These are phyloP conservation scores for Pseudozyma pruni DNA, from an alignment of 1,284 basidiomycete species.

Conservation along the genomic window DNA sequence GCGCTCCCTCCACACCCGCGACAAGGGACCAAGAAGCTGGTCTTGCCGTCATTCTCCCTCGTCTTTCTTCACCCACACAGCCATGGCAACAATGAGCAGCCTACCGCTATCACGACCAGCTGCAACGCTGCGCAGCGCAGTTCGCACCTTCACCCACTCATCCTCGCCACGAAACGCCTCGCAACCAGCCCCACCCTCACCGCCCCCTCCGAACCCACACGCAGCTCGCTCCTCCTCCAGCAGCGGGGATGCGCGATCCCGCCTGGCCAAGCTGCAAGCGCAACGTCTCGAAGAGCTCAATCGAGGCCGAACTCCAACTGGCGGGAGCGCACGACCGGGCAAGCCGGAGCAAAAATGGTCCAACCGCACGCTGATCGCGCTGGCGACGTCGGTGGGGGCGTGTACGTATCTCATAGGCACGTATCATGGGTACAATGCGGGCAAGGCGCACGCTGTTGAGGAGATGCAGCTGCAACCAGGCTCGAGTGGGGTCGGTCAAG, in stretches of 20 bases:
- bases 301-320: conserved; percentile 9
- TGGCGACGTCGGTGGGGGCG: conserved; percentile 41
- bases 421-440: conserved; percentile 41
- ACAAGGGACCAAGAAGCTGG: no score
- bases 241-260: conserved; percentile 13
- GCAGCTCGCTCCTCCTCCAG: conserved; percentile 6
- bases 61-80: no score
- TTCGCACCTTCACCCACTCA: not conserved
- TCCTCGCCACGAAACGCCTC: conserved; percentile 6
- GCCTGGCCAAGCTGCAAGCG: conserved; percentile 30
- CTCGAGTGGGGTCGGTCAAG: not conserved
- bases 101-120: not conserved
- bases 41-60: no score
- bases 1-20: no score
- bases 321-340: conserved; percentile 13
- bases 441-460: conserved; percentile 22
- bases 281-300: conserved; percentile 39
- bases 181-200: conserved; percentile 18
- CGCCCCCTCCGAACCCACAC: conserved; percentile 9
- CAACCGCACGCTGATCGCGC: conserved; percentile 43
- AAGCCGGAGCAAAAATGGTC: conserved; percentile 46
- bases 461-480: not conserved
- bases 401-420: conserved; percentile 42
- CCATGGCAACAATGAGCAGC: not conserved
- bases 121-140: not conserved